Evolutionary conservation across 2,329 filamentous ascomycete species (phyloP).

Genomic region (Fusarium poae): DNA sequence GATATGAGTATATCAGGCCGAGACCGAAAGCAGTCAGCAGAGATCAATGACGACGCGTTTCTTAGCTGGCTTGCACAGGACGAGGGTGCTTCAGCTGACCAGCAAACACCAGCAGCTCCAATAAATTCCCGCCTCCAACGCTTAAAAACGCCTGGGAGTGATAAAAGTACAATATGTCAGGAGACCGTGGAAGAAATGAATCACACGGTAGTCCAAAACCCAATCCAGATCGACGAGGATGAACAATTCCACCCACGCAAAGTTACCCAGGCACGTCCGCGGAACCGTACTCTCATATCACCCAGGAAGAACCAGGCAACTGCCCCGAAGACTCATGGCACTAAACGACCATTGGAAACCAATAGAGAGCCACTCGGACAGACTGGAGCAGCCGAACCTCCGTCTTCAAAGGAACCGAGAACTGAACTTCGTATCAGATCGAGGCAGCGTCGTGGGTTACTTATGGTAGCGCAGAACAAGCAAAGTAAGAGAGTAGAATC

Average conservation of each 20-base stretch:
- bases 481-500: slow-evolving; percentile 1
- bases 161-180: not conserved
- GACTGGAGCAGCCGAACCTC: not conserved
- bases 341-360: slow-evolving; percentile 20
- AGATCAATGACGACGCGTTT: slow-evolving; percentile 26
- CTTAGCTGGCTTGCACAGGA: slow-evolving; percentile 26
- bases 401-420: slow-evolving; percentile 50
- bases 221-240: not conserved
- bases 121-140: not conserved
- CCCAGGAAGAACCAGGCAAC: not conserved
- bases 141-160: not conserved
- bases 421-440: slow-evolving; percentile 63
- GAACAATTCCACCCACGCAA: not conserved
- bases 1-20: not conserved
- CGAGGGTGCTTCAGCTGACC: not conserved
- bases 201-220: not conserved
- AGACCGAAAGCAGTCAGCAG: not conserved
- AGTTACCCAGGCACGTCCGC: not conserved
- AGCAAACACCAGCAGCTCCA: not conserved
- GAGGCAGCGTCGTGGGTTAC: slow-evolving; percentile 61
- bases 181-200: not conserved
- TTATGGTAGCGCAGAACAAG: slow-evolving; percentile 59
- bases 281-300: not conserved
- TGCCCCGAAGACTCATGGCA: not conserved
- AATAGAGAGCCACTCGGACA: not conserved